Evolutionary conservation across 1,284 basidiomycete genomes (phyloP).

Genomic region (Trametes pubescens): DNA sequence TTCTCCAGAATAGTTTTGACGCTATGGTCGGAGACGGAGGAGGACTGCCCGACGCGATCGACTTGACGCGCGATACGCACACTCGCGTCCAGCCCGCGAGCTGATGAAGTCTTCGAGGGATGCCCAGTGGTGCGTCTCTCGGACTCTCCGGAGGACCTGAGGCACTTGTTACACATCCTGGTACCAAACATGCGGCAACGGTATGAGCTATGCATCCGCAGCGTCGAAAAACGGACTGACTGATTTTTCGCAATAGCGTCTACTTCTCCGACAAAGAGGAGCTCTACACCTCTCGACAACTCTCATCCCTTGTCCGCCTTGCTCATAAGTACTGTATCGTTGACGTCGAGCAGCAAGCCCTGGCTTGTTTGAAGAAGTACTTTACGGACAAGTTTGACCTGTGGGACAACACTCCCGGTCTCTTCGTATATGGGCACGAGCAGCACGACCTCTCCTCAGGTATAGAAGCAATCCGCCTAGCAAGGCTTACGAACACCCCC

Average conservation of each 20-base stretch:
- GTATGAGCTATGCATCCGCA: background rate
- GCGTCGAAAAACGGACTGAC: too few species aligned
- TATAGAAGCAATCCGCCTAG: conserved; percentile 10
- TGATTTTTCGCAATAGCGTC: too few species aligned
- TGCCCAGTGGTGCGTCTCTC: conserved; percentile 25
- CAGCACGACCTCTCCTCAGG: background rate
- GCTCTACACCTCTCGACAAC: background rate
- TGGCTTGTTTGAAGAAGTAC: background rate
- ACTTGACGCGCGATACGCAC: too few species aligned
- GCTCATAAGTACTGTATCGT: conserved; percentile 8
- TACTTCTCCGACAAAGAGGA: background rate
- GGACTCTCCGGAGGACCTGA: conserved; percentile 14
- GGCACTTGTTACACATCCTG: conserved; percentile 4
- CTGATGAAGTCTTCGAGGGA: conserved; percentile 14
- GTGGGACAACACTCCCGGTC: background rate
- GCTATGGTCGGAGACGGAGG: too few species aligned
- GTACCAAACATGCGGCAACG: background rate
- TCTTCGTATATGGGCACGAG: too few species aligned
- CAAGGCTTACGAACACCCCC: conserved; percentile 7
- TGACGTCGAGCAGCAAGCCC: background rate
- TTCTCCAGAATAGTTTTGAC: too few species aligned
- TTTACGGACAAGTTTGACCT: conserved; percentile 1
- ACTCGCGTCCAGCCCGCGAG: background rate
- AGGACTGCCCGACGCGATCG: too few species aligned
- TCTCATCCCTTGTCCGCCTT: background rate